Evolutionary conservation across 768 basidiomycete genomes (phyloP), one percentile per base, ranked within the genome.

Genomic region (Russula earlei): DNA sequence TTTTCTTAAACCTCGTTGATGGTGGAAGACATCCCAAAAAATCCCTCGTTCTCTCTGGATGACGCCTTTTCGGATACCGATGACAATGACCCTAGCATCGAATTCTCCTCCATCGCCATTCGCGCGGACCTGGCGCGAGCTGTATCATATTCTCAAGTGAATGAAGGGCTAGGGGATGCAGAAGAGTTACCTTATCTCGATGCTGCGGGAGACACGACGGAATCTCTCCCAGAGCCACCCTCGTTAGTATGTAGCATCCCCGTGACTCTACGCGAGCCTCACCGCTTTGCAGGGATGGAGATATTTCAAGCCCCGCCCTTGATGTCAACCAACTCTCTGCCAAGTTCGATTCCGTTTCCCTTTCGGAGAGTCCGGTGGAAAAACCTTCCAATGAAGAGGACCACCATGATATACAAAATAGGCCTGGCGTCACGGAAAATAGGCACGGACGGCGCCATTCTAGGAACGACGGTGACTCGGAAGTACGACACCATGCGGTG

Each of bases 31-130:
- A 50, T 42, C 36, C 12, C 41, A 24, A 8, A 50, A 60, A 42
- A 19, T 15, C 5, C 46, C 2, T 20, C 54, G 24, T 56, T 60
- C 33, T 22, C 60, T 36, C 27, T 62, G 19, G 85, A 88, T 69
- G 87, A 89, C 66, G 82, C 84, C 14, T 89, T 89, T 68, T 75
- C 76, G 1, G 81, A 82, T 46, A 72, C 67, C 10, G 80, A 82
- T 9, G 80, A 80, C 55, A 69, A 72, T 38, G 76, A 78, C 54
- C 61, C 71, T 8, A 65, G 68, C 1, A 73, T 76, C 65, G 74
- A 79, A 38, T 85, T 89, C 72, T 79, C 74, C 17, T 72, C 80
- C 3, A 78, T 78, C 42, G 72, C 74, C n/a, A 76, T 87, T 54
- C 80, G 85, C 31, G 70, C 77, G 52, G 84, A 86, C 54, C 67